A percentile compares a stretch with the other conserved stretches of the same genome.
Evolutionary conservation across 768 basidiomycete genomes (phyloP).

Genomic region (Tricholoma furcatifolium): DNA sequence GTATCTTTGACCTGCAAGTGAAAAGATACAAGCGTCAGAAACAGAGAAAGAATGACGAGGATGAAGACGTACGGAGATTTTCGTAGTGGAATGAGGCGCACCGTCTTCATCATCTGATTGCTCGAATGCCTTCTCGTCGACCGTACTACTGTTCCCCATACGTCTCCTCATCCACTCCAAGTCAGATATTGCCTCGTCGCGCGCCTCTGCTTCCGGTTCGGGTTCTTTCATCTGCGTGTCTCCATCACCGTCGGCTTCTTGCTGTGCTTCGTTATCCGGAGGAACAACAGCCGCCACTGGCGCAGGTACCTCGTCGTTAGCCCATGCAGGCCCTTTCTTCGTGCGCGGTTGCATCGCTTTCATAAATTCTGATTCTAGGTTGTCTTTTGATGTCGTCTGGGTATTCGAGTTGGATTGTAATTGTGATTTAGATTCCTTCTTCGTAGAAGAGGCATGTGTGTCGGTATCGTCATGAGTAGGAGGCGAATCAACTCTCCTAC

Average conservation of each 20-base stretch:
- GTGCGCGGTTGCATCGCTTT: conserved; percentile 68
- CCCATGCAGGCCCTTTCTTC: conserved; percentile 64
- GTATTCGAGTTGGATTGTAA: conserved; percentile 14
- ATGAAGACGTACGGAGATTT: not conserved
- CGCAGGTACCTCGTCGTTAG: conserved; percentile 41
- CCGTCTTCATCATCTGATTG: conserved; percentile 60
- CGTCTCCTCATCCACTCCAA: conserved; percentile 73
- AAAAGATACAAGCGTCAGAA: no score
- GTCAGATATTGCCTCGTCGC: conserved; percentile 53
- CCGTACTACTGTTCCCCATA: conserved; percentile 42
- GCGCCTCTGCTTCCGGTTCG: conserved; percentile 16
- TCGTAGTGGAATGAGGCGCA: not conserved
- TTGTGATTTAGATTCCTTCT: conserved; percentile 5
- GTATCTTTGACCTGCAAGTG: no score
- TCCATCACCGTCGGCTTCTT: conserved; percentile 16
- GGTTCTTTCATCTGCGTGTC: not conserved
- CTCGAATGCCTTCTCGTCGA: conserved; percentile 54
- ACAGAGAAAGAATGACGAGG: not conserved
- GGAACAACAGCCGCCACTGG: conserved; percentile 1
- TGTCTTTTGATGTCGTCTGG: conserved; percentile 20
- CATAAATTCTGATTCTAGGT: conserved; percentile 65
- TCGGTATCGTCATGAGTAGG: conserved; percentile 19
- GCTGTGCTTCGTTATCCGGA: conserved; percentile 2
- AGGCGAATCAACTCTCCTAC: conserved; percentile 46
- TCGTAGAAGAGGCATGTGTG: not conserved